Evolutionary conservation across 805 yeast species (phyloP), one percentile per base, ranked within the genome.

Genomic region (Barnettozyma populi): DNA sequence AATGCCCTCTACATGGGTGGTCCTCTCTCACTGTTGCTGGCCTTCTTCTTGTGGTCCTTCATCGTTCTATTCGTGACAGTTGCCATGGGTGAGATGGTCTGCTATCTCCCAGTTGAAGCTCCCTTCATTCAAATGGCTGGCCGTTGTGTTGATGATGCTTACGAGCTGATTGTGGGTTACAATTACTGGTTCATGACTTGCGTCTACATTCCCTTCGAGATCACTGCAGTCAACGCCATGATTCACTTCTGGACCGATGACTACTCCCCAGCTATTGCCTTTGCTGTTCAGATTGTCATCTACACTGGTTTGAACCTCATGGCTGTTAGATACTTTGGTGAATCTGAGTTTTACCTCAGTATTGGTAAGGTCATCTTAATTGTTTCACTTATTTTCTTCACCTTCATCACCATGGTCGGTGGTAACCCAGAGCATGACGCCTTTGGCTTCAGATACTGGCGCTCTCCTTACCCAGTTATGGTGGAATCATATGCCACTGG

Each of bases 381-480:
- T 16, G 60, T 81, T 10, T 92, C 90, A 7, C 70, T 87, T 44
- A 73, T 86, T 41, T 60, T 82, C 25, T 86, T 83, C 65, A 84
- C 90, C 4, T 82, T 87, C 56, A 63, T 85, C 44, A 80, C 88
- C 7, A 87, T 86, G 92, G 78, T 83, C 24, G 95, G 95, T 31
- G 95, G 94, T 23, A 86, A 86, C 61, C 94, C 94, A 2, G 61
- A 69, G 41, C 79, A 75, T 50, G 85, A 84, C 54, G 74, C 69
- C 8, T 77, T 70, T 52, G 85, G 85, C 7, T 78, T 79, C 61
- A 41, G 45, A 43, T 72, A 75, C 60, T 80, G 80, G 76, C 63
- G 59, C 40, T 58, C 62, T 16, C 64, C 74, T 25, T 25, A 43
- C 78, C 76, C 43, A 77, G 79, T 7, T 78, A 84, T 57, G 81